Evolutionary conservation across 768 basidiomycete species (phyloP).

Genomic region (Rhizopogon vulgaris): DNA sequence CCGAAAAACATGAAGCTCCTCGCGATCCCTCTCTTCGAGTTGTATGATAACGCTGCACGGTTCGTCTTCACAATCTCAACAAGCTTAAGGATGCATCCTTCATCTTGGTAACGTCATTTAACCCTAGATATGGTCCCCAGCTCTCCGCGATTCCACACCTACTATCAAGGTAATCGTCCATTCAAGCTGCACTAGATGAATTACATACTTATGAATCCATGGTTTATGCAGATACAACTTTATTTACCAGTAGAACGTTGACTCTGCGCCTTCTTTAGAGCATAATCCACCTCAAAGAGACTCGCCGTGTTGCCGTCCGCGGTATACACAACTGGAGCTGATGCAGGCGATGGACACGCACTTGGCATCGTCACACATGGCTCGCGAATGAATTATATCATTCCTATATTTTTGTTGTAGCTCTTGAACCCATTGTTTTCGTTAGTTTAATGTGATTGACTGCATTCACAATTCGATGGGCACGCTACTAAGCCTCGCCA

Average conservation of each 20-base stretch:
- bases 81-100: not conserved
- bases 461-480: not conserved
- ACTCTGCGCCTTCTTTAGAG: not conserved
- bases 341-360: not conserved
- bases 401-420: constrained; percentile 2
- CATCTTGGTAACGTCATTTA: not conserved
- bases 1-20: constrained; percentile 99
- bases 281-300: not conserved
- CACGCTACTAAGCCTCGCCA: too few relatives aligned
- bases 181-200: not conserved
- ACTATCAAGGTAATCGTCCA: constrained; percentile 60
- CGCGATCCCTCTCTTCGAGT: constrained; percentile 92
- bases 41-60: constrained; percentile 96
- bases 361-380: not conserved
- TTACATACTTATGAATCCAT: not conserved
- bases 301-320: constrained; percentile 6
- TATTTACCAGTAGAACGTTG: constrained; percentile 54
- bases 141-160: constrained; percentile 91
- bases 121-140: constrained; percentile 77
- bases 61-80: constrained; percentile 22
- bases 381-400: not conserved
- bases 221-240: constrained; percentile 54
- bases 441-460: not conserved
- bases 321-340: not conserved
- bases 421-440: not conserved